Base-by-base conservation (phyloP, 176 grass and related monocot genomes). In the Thalia dealbata region DNA sequence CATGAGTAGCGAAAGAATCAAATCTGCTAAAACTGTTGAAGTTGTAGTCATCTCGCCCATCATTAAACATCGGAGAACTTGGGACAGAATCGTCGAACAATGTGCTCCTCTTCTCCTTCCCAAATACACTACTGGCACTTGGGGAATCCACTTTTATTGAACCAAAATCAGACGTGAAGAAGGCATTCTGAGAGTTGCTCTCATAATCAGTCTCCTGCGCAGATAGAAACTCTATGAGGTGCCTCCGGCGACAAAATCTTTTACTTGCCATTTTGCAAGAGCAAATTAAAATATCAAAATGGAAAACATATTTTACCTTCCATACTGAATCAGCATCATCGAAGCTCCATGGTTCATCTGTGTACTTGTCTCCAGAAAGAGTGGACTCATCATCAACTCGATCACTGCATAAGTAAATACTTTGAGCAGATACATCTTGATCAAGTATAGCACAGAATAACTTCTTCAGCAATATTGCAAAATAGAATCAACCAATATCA, bases 1-100 rank as follows among this genome's bases (percentile, higher is more conserved):
- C 90, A 70, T 93, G 85, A 10, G 90, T 88, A 82, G 73, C 81
- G 67, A 99, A 93, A 50, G 95, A 99, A 82, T 99, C 95, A 14
- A 91, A 93, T 79, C 72, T 81, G 27, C 87, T 83, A 26, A 90
- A 99, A 45, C 86, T 91, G 50, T 82, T 86, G 51, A 74, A 86
- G 50, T 76, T 74, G 73, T 78, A 88, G 71, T 86, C 87, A 13
- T 86, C 89, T 14, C 30, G 89, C 9, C 68, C 73, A 71, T 75
- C 86, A 67, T 81, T 82, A 23, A 91, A 97, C 61, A 87, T 78
- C 52, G 95, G 95, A 61, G 95, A 88, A 69, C 90, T 93, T 46
- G 95, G 95, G 69, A 99, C 95, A 22, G 95, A 99, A 64, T 99
- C 95, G 16, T 99, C 95, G 69, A 93, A 99, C 79, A 99, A 99